These are phyloP conservation scores for Cucurbita argyrosperma DNA, from an alignment of 306 rosid species.

Conservation along the genomic window DNA sequence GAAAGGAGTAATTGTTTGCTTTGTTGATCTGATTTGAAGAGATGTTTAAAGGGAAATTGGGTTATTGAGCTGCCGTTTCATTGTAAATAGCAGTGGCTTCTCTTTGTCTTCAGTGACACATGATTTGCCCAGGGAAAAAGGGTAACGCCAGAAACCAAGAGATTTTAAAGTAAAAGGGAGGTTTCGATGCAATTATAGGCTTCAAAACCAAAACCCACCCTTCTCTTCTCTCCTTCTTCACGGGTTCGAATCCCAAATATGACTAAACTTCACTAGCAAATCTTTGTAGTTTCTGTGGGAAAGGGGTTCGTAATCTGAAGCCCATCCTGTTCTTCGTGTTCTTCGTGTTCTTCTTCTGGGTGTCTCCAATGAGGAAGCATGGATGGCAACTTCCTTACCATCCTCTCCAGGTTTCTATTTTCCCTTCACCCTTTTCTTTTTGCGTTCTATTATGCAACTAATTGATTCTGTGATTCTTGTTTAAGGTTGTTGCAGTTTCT, in stretches of 20 bases:
- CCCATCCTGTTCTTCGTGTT: constrained; percentile 4
- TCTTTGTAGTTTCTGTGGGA: constrained; percentile 22
- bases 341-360: background rate
- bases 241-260: background rate
- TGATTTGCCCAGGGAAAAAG: constrained; percentile 46
- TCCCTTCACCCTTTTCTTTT: background rate
- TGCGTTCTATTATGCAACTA: background rate
- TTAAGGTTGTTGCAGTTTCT: constrained; percentile 94
- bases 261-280: constrained; percentile 12
- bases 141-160: constrained; percentile 20
- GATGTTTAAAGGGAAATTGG: background rate
- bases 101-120: constrained; percentile 27
- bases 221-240: constrained; percentile 11
- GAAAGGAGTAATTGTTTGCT: background rate
- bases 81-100: constrained; percentile 4
- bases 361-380: constrained; percentile 71
- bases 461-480: background rate
- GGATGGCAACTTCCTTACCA: constrained; percentile 98
- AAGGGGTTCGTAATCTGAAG: constrained; percentile 16
- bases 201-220: constrained; percentile 15
- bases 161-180: constrained; percentile 21
- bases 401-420: constrained; percentile 70
- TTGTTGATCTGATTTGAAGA: background rate
- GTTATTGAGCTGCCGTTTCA: constrained; percentile 12
- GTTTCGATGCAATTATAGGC: constrained; percentile 24